Base-by-base conservation (phyloP, 1,284 basidiomycete genomes). In the Naganishia sp. region DNA sequence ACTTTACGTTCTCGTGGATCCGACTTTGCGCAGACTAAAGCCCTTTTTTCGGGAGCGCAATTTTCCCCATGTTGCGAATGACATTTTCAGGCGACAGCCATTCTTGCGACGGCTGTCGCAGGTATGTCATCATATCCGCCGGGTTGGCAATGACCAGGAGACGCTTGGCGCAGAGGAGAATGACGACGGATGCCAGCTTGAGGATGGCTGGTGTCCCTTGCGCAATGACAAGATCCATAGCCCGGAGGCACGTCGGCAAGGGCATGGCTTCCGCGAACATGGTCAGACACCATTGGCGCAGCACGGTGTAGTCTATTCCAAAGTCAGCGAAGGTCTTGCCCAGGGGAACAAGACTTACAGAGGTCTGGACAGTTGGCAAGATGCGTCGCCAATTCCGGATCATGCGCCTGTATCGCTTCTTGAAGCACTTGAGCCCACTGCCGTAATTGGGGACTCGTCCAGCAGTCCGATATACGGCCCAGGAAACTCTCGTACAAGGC, bases 201-300 rank as follows among this genome's bases (percentile, higher is more conserved):
- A 61, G 23, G 11, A 61, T 42, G 18, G 47, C 47, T 18, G 58
- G 18, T 18, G 47, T 21, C n/a, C 58, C 58, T 25, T 61, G 58
- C 6, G 50, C 45, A 32, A 61, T 50, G 21, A 61, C 21, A 18
- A 61, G 47, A 32, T 61, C 58, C 35, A 61, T 21, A 13, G 58
- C 58, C 13, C 58, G 58, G 3, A 61, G 21, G 39, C 58, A 61
- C 3, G 58, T 61, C 10, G 58, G 58, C 21, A 61, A 47, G 10
- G 58, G 58, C 35, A 61, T 39, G 35, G 58, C 47, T 51, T 61
- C 58, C 21, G 47, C 58, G 23, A 61, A 61, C 58, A 51, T 51
- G 35, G 58, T 61, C 21, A 61, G 32, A 18, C 18, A 35, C 58
- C 58, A 61, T 43, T 47, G 51, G 32, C 47, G 58, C 11, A 61